Evolutionary conservation across 2,329 filamentous ascomycete species (phyloP).

Genomic region (Diaporthe sp.): DNA sequence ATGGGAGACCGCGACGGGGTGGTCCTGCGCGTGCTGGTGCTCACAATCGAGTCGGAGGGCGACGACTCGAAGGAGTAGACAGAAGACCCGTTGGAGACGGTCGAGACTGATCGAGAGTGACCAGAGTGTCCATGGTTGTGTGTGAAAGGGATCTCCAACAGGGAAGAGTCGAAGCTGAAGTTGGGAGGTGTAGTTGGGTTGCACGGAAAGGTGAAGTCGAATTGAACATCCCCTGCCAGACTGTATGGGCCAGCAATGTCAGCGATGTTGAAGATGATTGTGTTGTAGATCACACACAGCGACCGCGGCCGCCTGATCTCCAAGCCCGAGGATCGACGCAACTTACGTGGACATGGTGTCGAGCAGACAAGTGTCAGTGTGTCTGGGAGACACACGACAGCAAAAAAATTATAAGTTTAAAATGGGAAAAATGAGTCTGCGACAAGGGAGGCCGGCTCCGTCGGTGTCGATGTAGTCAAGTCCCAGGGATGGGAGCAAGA

Average conservation of each 20-base stretch:
- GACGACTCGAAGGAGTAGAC: conserved; percentile 76
- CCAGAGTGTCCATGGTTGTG: conserved; percentile 43
- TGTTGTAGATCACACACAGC: background rate
- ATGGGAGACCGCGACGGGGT: conserved; percentile 78
- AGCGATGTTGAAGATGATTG: conserved; percentile 37
- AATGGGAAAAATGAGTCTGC: conserved; percentile 23
- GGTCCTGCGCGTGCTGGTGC: conserved; percentile 69
- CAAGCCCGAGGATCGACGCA: background rate
- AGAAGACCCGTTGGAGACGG: conserved; percentile 58
- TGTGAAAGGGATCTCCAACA: conserved; percentile 65
- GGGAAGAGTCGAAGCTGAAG: conserved; percentile 66
- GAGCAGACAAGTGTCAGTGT: conserved; percentile 31
- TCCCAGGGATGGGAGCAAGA: conserved; percentile 1
- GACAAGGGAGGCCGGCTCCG: conserved; percentile 36
- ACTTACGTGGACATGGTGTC: conserved; percentile 57
- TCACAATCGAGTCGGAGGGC: conserved; percentile 68
- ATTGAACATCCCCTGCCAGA: conserved; percentile 71
- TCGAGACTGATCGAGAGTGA: conserved; percentile 73
- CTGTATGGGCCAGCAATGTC: conserved; percentile 48
- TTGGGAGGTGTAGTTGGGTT: conserved; percentile 61
- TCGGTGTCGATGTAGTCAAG: conserved; percentile 11
- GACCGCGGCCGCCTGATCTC: background rate
- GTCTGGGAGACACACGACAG: conserved; percentile 28
- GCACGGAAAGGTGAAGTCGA: conserved; percentile 70
- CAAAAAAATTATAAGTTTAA: conserved; percentile 29